phyloP scores from a whole-genome alignment of 2,329 filamentous ascomycete species.

The Blastomyces gilchristii region DNA sequence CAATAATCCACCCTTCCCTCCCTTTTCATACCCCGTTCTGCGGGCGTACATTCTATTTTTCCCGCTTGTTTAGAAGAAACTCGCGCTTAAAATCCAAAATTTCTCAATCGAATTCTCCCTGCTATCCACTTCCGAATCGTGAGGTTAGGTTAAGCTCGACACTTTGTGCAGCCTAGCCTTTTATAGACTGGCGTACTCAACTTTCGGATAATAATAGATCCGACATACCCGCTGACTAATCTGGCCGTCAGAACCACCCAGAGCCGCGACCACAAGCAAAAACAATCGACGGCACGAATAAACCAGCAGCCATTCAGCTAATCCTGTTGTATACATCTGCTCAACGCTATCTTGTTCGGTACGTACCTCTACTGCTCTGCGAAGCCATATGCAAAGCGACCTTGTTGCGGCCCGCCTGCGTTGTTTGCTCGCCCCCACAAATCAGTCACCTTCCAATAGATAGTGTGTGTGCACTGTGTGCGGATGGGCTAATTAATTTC shows the following conservation, averaged over 20 bases:
- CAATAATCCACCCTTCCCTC: background rate
- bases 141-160: background rate
- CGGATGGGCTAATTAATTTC: background rate
- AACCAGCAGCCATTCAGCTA: slow-evolving; percentile 4
- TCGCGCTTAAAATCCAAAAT: no score
- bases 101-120: background rate
- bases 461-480: slow-evolving; percentile 1
- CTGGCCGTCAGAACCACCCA: background rate
- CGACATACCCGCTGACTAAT: background rate
- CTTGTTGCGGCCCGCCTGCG: background rate
- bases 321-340: background rate
- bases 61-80: no score
- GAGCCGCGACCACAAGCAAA: slow-evolving; percentile 5
- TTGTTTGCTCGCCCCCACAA: background rate
- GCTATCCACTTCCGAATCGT: background rate
- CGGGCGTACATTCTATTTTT: no score
- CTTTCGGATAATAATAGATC: background rate
- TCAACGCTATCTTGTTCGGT: slow-evolving; percentile 1
- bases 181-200: background rate
- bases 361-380: background rate
- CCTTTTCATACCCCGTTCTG: no score
- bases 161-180: background rate
- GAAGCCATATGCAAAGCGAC: background rate
- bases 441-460: background rate
- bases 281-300: slow-evolving; percentile 7